Percentiles rank a stretch among this genome's conserved stretches.
Evolutionary conservation across 495 filamentous ascomycete genomes (phyloP).

Genomic region (Podospora conica): DNA sequence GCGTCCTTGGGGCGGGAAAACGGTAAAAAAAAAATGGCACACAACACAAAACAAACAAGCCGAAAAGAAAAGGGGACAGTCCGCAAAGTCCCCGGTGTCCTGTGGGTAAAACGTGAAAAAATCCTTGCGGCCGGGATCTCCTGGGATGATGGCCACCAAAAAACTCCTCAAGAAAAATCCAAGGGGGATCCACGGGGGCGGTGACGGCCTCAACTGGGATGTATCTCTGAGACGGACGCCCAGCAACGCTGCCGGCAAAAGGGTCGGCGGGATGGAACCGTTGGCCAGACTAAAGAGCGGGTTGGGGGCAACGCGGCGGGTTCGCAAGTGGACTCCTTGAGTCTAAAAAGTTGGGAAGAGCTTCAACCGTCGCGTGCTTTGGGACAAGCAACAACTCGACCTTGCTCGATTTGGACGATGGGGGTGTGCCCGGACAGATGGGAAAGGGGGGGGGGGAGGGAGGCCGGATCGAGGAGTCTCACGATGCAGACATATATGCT

Average conservation of each 20-base stretch:
- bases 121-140: constrained; percentile 29
- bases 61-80: constrained; percentile 12
- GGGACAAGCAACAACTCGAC: constrained; percentile 10
- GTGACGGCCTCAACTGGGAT: constrained; percentile 29
- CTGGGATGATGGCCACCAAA: constrained; percentile 26
- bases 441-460: constrained; percentile 2
- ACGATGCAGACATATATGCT: constrained; percentile 29
- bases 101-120: constrained; percentile 23
- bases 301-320: constrained; percentile 16
- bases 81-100: constrained; percentile 10
- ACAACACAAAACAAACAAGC: constrained; percentile 20
- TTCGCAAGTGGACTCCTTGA: constrained; percentile 15
- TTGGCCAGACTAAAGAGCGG: constrained; percentile 15
- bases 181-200: constrained; percentile 29
- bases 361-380: constrained; percentile 3
- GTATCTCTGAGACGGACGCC: constrained; percentile 18
- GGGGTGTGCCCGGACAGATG: constrained; percentile 2
- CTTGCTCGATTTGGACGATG: constrained; percentile 4
- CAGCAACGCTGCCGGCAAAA: constrained; percentile 13
- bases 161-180: constrained; percentile 18
- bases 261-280: constrained; percentile 16
- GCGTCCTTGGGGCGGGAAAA: constrained; percentile 8
- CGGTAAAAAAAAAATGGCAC: constrained; percentile 13
- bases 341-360: neutral
- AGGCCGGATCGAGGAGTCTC: constrained; percentile 13